Conservation (phyloP, 208 protist species). For the Trypanosoma platydactyli region DNA sequence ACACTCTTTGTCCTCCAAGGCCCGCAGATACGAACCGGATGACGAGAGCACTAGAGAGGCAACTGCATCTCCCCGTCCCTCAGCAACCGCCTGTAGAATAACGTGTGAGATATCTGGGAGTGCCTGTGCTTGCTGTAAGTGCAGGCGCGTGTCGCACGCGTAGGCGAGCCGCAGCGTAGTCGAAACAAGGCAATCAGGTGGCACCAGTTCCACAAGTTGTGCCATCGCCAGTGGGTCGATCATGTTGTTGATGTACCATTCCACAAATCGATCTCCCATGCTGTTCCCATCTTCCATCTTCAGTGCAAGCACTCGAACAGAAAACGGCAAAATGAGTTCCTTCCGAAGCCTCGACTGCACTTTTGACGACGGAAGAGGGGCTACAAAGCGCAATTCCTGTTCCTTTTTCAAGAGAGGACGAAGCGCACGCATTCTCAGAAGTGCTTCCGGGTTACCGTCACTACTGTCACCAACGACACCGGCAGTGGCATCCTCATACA, state of each 20-base stretch:
- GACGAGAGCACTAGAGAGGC: constrained; percentile 58
- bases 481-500: constrained; percentile 16
- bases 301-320: constrained; percentile 69
- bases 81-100: constrained; percentile 56
- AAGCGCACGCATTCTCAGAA: constrained; percentile 15
- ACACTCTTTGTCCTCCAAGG: constrained; percentile 30
- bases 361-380: constrained; percentile 37
- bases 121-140: constrained; percentile 45
- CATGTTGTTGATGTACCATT: constrained; percentile 83
- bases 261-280: constrained; percentile 68
- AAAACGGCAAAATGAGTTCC: constrained; percentile 76
- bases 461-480: constrained; percentile 9
- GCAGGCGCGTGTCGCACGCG: constrained; percentile 46
- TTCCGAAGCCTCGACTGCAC: constrained; percentile 76
- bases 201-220: constrained; percentile 74
- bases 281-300: constrained; percentile 39
- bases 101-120: constrained; percentile 78
- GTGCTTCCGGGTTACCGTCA: constrained; percentile 7
- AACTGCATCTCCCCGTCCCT: constrained; percentile 59
- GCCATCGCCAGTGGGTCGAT: constrained; percentile 79
- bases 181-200: constrained; percentile 70
- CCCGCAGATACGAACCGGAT: constrained; percentile 65
- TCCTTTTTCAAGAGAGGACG: constrained; percentile 22
- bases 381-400: constrained; percentile 41
- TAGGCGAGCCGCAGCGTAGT: constrained; percentile 73